Base-by-base conservation (phyloP, 1,284 basidiomycete species). In the Trametes hirsuta region DNA sequence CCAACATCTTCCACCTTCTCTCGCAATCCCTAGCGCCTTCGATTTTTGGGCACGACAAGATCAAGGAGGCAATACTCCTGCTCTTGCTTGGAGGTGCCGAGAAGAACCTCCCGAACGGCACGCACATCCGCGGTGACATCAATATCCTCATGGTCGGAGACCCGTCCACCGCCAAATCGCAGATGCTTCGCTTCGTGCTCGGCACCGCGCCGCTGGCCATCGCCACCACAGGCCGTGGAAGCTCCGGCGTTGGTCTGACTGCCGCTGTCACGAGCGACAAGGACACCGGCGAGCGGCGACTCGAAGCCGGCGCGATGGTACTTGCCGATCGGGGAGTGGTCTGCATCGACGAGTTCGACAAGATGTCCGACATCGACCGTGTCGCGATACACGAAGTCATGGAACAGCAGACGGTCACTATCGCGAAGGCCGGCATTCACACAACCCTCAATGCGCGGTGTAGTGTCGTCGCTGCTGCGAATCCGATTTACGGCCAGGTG, bases 321-420 rank as follows among this genome's bases (percentile, higher is more conserved):
- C 87, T 99, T 48, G 97, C 97, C n/a, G 97, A 99, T 76, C 89
- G 96, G 63, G 97, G 97, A 21, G 95, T 99, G 12, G 97, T 99
- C 47, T 99, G 97, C 77, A 99, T 99, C 69, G 97, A 99, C 77
- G 97, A 99, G 77, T 99, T 99, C 71, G 97, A 99, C 84, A 99
- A 99, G 76, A 99, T 99, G 97, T 95, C 93, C 35, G 97, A 99
- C 69, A 85, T 98, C 66, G 97, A 99, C 78, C 88, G 97, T 68
- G 97, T 98, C n/a, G 97, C 97, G 34, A 99, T 99, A 68, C 97
- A 99, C 78, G 97, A 99, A 87, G 97, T 98, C 71, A 99, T 99
- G 97, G 97, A 99, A 75, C 95, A 97, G 75, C 97, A 98, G 75
- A 99, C 97, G 0, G 96, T 99, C 53, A 98, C 97, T 1, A 99